Percentiles rank a stretch among this genome's conserved stretches.
Conservation (phyloP, 768 basidiomycete genomes). For the Boletus sensibilis region DNA sequence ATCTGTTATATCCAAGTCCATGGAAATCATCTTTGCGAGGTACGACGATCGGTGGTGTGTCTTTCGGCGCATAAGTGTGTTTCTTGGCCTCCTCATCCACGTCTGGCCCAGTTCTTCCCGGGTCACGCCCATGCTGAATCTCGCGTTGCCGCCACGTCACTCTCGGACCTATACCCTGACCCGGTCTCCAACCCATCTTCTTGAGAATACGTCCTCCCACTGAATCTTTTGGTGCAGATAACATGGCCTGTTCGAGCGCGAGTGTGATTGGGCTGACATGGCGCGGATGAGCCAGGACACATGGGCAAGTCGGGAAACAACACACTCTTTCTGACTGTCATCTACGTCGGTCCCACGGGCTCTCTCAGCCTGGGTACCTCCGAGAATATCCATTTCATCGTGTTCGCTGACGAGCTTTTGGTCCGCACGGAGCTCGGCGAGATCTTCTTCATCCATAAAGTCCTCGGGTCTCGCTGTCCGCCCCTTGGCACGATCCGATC, state of each 20-base stretch:
- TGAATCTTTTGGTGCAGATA: slow-evolving; percentile 75
- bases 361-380: slow-evolving; percentile 52
- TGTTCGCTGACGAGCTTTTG: slow-evolving; percentile 75
- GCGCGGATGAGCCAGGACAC: background rate
- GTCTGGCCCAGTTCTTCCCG: slow-evolving; percentile 39
- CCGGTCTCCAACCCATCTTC: slow-evolving; percentile 94
- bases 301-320: background rate
- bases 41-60: slow-evolving; percentile 62
- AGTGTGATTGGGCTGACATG: slow-evolving; percentile 55
- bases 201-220: slow-evolving; percentile 82
- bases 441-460: slow-evolving; percentile 99
- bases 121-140: slow-evolving; percentile 59
- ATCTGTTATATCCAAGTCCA: slow-evolving; percentile 80
- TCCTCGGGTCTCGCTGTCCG: slow-evolving; percentile 74
- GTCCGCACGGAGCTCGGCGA: slow-evolving; percentile 75
- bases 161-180: slow-evolving; percentile 92
- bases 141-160: slow-evolving; percentile 74
- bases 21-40: slow-evolving; percentile 72
- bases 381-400: slow-evolving; percentile 70
- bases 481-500: slow-evolving; percentile 64
- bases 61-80: slow-evolving; percentile 83
- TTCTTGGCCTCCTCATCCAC: slow-evolving; percentile 82
- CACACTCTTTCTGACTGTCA: slow-evolving; percentile 42
- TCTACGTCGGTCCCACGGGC: slow-evolving; percentile 33
- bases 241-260: slow-evolving; percentile 62